Percentiles rank a stretch among this genome's conserved stretches.
Conservation (phyloP, 73 alveolate genomes). For the Tetrahymena thermophila region DNA sequence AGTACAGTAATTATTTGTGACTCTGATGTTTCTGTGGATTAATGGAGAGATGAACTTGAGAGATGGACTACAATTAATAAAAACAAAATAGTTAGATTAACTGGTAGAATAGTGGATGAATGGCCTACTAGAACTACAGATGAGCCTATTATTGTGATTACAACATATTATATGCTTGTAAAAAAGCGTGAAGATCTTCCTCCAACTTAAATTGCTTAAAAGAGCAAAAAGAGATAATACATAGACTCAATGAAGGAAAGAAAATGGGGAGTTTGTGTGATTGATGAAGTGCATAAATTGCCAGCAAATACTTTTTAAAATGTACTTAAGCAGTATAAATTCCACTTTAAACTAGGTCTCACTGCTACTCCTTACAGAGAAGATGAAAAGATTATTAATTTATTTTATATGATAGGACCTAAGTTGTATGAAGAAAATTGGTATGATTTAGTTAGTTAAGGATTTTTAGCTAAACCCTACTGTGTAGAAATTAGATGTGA, state of each 20-base stretch:
- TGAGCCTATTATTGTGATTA: constrained; percentile 53
- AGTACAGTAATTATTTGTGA: constrained; percentile 63
- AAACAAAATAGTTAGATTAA: constrained; percentile 46
- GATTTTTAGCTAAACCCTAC: constrained; percentile 70
- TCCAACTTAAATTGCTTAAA: constrained; percentile 28
- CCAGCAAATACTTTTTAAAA: constrained; percentile 64
- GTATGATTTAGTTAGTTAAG: constrained; percentile 67
- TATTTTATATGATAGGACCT: constrained; percentile 71
- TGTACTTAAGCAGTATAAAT: constrained; percentile 40
- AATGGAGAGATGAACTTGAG: constrained; percentile 44
- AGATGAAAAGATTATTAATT: constrained; percentile 50
- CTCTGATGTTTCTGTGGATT: constrained; percentile 45
- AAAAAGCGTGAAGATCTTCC: constrained; percentile 3
- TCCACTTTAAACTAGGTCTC: constrained; percentile 68
- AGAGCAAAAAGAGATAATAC: constrained; percentile 19
- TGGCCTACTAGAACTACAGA: constrained; percentile 42
- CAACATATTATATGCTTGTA: constrained; percentile 37
- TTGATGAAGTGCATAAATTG: constrained; percentile 74
- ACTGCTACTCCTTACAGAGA: constrained; percentile 78
- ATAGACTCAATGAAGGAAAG: constrained; percentile 32
- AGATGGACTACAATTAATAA: constrained; percentile 23
- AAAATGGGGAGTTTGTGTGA: constrained; percentile 69
- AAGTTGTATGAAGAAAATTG: constrained; percentile 75
- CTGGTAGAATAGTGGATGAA: constrained; percentile 52
- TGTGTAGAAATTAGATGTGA: constrained; percentile 66